Base-by-base conservation (phyloP, 768 basidiomycete genomes). In the Lactarius sanguifluus region DNA sequence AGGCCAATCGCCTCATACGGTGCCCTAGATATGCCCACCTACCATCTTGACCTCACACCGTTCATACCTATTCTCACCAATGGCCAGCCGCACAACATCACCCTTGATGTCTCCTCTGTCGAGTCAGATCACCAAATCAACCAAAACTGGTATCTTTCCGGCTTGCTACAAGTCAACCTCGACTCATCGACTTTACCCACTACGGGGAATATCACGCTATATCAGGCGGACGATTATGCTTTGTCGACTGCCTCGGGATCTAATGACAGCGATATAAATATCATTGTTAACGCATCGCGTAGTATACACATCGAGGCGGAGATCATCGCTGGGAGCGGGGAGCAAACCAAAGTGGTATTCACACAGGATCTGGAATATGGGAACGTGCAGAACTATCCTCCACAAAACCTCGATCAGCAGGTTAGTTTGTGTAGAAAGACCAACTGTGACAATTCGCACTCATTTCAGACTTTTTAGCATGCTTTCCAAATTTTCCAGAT, bases 61-160 rank as follows among this genome's bases (percentile, higher is more conserved):
- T 47, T 47, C 5, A 23, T 47, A n/a, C 45, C 45, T 47, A 47
- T 47, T 5, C 45, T 47, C 5, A n/a, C n/a, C n/a, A 10, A 47
- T 47, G 45, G 45, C 1, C 10, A 82, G 25, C 78, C 86, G 28
- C 92, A 92, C 74, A 86, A 79, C 55, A 82, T 93, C 72, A 83
- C 86, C 60, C 79, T 94, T 54, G 87, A 94, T 72, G 87, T 93
- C 54, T 83, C 80, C 25, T 91, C 91, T 5, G 85, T 86, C 18
- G 88, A 93, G 74, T 70, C 74, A 9, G 80, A 87, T 71, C 88
- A 87, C 65, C 76, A 79, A 23, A 85, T 88, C 71, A 82, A 88
- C 61, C 80, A 83, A n/a, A 92, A 91, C 72, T 93, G 91, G 91
- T 90, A 84, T 72, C 85, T 91, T 34, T 90, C 89, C 4, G 91